Evolutionary conservation across 495 filamentous ascomycete genomes (phyloP).

Genomic region (Podospora appendiculata): DNA sequence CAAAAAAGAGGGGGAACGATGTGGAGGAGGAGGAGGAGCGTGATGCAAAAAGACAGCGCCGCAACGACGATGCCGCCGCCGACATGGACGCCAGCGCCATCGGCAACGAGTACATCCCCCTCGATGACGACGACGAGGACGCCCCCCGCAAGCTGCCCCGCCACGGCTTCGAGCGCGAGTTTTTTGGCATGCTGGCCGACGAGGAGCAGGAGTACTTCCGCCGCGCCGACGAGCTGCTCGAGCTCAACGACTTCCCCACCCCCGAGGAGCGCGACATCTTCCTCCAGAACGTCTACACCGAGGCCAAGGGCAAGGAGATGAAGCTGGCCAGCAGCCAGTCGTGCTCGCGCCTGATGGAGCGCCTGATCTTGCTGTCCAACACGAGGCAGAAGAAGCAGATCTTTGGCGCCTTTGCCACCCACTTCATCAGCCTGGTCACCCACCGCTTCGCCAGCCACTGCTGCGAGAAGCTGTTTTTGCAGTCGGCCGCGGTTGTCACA

Average conservation of each 20-base stretch:
- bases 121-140: slow-evolving; percentile 17
- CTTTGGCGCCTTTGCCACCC: slow-evolving; percentile 76
- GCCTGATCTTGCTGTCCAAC: slow-evolving; percentile 75
- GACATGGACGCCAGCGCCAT: slow-evolving; percentile 6
- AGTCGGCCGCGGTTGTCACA: slow-evolving; percentile 69
- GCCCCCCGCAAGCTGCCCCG: slow-evolving; percentile 8
- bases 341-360: slow-evolving; percentile 87
- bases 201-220: slow-evolving; percentile 94
- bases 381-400: slow-evolving; percentile 74
- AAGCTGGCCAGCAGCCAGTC: slow-evolving; percentile 94
- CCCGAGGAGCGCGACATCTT: slow-evolving; percentile 74
- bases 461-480: slow-evolving; percentile 86
- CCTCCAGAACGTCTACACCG: slow-evolving; percentile 74
- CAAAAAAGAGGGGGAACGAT: slow-evolving; percentile 27
- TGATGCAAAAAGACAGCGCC: slow-evolving; percentile 31
- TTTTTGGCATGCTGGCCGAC: slow-evolving; percentile 84
- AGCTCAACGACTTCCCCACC: slow-evolving; percentile 74
- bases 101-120: slow-evolving; percentile 20
- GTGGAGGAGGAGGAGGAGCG: slow-evolving; percentile 20
- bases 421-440: slow-evolving; percentile 82
- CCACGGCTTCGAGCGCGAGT: slow-evolving; percentile 41
- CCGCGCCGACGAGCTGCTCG: slow-evolving; percentile 77
- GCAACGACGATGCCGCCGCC: slow-evolving; percentile 9
- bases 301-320: slow-evolving; percentile 85
- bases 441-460: slow-evolving; percentile 96